Base-by-base conservation (phyloP, 208 protist genomes). In the Angomonas ambiguus region DNA sequence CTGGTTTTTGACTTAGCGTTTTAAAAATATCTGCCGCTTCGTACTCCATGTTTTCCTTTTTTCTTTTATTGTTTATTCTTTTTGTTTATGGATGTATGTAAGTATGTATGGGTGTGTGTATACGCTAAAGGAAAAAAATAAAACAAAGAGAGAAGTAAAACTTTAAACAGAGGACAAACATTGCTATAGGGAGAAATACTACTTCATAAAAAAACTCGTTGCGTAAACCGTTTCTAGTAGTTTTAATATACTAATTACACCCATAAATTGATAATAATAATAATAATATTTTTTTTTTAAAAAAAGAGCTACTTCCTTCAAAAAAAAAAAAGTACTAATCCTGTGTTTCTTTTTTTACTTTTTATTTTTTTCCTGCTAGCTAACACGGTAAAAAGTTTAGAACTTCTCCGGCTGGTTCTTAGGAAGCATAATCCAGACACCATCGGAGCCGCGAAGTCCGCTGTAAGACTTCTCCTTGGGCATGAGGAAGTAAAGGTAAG, bases 381-480 rank as follows among this genome's bases (percentile, higher is more conserved):
- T 32, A 72, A 62, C 53, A 42, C 51, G 62, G 51, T 55, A 56
- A 59, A 30, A 5, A n/a, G 4, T 24, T 76, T 92, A 95, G 63
- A 93, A 95, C 66, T 90, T 78, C 72, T 95, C 86, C 16, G 90
- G 90, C 59, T 87, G 80, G 73, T 83, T 84, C 72, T 91, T 95
- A 30, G 90, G 90, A 59, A 95, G 71, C 75, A 93, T 74, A 16
- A 95, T 67, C 76, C 77, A 95, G 74, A 81, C 74, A 27, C 90
- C 90, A 69, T 95, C 90, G 33, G 90, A 81, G 66, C 90, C 90
- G 48, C 74, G 77, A 63, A 92, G 65, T 34, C 90, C 90, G 31
- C 83, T 84, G 85, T 77, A 95, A 1, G 83, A 92, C 83, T 95
- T 95, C 80, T 95, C 90, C 80, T 95, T 95, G 11, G 90, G 90